Base-by-base conservation (phyloP, 2,329 filamentous ascomycete genomes). In the Teratosphaeria nubilosa region DNA sequence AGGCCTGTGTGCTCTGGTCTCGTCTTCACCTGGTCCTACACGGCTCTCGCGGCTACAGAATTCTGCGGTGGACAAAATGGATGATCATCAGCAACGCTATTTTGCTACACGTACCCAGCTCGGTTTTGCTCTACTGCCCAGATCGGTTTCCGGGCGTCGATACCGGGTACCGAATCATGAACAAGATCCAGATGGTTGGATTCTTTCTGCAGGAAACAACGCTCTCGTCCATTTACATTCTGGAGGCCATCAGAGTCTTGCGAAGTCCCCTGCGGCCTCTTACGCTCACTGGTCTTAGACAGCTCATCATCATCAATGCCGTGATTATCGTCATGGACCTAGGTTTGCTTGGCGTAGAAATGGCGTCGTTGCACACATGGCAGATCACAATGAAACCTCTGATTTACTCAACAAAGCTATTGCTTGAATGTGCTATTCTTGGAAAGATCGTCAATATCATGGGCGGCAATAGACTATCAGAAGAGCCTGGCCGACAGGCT, bases 331-430 rank as follows among this genome's bases (percentile, higher is more conserved):
- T 65, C 25, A 61, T 73, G 45, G 70, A 73, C 57, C 64, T 70
- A 11, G 66, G 62, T 0, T 64, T 73, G 2, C 60, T 65, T n/a
- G 69, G 65, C 14, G 63, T 72, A 16, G 68, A 70, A 7, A 67
- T 69, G 25, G 65, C 60, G 3, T 59, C 63, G 45, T 56, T 63
- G 11, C 68, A 57, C 48, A 65, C 68, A 24, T 60, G 70, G 10
- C 65, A 72, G 54, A 66, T 67, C 7, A 70, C 68, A 1, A 60
- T 74, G 0, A 76, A 76, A 58, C 70, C 57, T 6, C 56, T 66
- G 52, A 56, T 67, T 22, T 68, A 67, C 57, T 63, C 61, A 52
- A 58, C 66, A 53, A 68, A 60, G 53, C 58, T 60, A 7, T 32
- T 55, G 56, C 53, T 58, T 11, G 58, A 59, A 59, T 66, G 65